Percentiles rank a stretch among this genome's conserved stretches.
Evolutionary conservation across 2,329 filamentous ascomycete genomes (phyloP).

Genomic region (Leptoxyphium fumago): DNA sequence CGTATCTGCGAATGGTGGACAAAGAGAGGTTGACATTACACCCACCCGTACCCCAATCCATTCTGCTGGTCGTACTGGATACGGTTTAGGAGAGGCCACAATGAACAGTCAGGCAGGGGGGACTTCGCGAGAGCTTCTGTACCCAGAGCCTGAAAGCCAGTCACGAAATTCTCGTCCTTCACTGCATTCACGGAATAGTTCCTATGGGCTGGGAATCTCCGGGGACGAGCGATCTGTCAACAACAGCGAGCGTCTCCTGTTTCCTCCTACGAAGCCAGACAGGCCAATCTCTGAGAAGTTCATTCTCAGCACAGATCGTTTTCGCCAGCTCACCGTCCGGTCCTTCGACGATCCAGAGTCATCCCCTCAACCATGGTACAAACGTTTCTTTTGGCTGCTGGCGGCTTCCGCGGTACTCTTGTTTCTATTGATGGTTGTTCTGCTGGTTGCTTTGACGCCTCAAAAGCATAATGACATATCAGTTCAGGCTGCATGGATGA

Average conservation of each 20-base stretch:
- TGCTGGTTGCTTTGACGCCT: conserved; percentile 27
- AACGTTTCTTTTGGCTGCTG: conserved; percentile 15
- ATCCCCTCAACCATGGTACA: conserved; percentile 10
- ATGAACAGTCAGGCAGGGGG: conserved; percentile 1
- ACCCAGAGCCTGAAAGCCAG: neutral
- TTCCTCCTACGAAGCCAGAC: conserved; percentile 10
- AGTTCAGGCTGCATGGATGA: conserved; percentile 53
- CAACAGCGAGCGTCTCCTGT: conserved; percentile 8
- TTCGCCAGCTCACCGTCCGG: conserved; percentile 17
- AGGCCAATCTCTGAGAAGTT: conserved; percentile 10
- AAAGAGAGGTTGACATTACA: conserved; percentile 11
- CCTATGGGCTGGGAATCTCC: conserved; percentile 12
- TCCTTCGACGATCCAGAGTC: conserved; percentile 7
- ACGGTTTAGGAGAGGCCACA: conserved; percentile 7
- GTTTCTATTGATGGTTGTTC: conserved; percentile 22
- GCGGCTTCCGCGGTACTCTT: conserved; percentile 17
- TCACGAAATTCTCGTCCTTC: neutral
- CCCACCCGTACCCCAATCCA: conserved; percentile 7
- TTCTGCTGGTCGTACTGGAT: conserved; percentile 6
- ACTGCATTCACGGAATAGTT: conserved; percentile 10
- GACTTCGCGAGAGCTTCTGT: neutral
- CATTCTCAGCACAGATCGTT: conserved; percentile 13
- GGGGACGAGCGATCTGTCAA: neutral
- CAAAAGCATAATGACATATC: conserved; percentile 25
- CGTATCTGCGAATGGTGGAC: conserved; percentile 12